A percentile compares a stretch with the other conserved stretches of the same genome.
These are phyloP conservation scores for Lactifluus volemus DNA, from an alignment of 768 basidiomycete species.

Conservation along the genomic window DNA sequence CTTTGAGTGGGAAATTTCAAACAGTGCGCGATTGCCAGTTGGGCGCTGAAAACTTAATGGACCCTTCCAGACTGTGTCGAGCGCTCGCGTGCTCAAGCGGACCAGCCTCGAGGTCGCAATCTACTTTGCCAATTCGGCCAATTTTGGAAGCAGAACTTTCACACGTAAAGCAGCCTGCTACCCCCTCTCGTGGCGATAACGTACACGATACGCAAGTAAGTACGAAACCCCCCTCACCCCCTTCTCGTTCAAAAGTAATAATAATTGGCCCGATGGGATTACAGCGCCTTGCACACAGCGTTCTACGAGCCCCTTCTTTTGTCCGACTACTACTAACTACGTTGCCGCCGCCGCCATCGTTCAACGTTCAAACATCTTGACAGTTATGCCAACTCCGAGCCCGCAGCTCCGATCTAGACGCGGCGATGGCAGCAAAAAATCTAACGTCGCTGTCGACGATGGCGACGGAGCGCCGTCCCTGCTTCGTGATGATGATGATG, in stretches of 20 bases:
- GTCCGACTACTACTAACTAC: background rate
- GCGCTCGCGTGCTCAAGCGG: background rate
- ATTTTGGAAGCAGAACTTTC: background rate
- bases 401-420: background rate
- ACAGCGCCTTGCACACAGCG: background rate
- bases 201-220: background rate
- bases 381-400: background rate
- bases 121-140: background rate
- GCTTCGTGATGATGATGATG: background rate
- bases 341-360: background rate
- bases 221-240: background rate
- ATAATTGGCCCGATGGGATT: background rate
- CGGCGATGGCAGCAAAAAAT: slow-evolving; percentile 1
- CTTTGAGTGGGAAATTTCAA: too few relatives aligned
- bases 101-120: background rate
- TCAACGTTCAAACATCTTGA: background rate
- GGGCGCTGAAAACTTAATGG: background rate
- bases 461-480: background rate
- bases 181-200: background rate
- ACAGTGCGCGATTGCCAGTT: too few relatives aligned
- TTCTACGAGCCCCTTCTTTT: background rate
- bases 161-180: background rate
- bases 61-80: background rate
- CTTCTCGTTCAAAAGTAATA: background rate
- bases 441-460: background rate